Conservation (phyloP, 2,329 filamentous ascomycete genomes). For the Aspergillus amoenus region DNA sequence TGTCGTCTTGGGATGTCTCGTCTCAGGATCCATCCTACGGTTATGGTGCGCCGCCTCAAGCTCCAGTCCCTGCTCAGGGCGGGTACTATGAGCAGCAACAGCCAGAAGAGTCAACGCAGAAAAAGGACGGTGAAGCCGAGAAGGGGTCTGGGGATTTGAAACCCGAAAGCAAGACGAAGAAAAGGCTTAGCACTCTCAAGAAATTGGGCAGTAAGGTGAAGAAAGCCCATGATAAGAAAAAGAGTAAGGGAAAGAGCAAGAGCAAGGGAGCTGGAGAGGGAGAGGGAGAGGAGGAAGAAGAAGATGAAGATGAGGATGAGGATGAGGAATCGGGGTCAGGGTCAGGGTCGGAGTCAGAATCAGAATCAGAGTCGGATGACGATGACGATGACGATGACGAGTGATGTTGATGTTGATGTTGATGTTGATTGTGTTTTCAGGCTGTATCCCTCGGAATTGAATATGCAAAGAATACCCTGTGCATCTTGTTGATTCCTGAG, state of each 20-base stretch:
- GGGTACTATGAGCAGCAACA: slow-evolving; percentile 19
- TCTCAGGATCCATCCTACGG: slow-evolving; percentile 20
- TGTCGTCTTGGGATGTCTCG: slow-evolving; percentile 43
- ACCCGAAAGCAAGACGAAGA: slow-evolving; percentile 24
- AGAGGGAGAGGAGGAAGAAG: too few species aligned
- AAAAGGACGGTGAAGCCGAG: slow-evolving; percentile 6
- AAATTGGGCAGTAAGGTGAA: slow-evolving; percentile 40
- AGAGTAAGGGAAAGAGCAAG: slow-evolving; percentile 23
- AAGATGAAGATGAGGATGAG: too few species aligned
- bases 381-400: slow-evolving; percentile 23
- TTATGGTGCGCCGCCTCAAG: slow-evolving; percentile 5
- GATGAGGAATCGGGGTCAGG: too few species aligned
- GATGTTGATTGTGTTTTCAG: too few species aligned
- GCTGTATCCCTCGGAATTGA: not conserved
- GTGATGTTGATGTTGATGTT: not conserved
- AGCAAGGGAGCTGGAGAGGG: slow-evolving; percentile 22
- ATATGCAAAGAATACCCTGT: not conserved
- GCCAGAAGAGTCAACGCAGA: slow-evolving; percentile 6
- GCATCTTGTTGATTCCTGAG: not conserved
- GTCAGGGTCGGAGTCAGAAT: too few species aligned
- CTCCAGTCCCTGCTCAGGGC: not conserved
- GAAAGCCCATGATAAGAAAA: slow-evolving; percentile 45
- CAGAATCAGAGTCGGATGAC: slow-evolving; percentile 14
- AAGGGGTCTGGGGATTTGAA: slow-evolving; percentile 27
- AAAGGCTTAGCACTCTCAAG: slow-evolving; percentile 9